Percentiles rank a stretch among this genome's conserved stretches.
phyloP scores from a whole-genome alignment of 176 grass and related monocot genomes.

The Hyparrhenia diplandra region DNA sequence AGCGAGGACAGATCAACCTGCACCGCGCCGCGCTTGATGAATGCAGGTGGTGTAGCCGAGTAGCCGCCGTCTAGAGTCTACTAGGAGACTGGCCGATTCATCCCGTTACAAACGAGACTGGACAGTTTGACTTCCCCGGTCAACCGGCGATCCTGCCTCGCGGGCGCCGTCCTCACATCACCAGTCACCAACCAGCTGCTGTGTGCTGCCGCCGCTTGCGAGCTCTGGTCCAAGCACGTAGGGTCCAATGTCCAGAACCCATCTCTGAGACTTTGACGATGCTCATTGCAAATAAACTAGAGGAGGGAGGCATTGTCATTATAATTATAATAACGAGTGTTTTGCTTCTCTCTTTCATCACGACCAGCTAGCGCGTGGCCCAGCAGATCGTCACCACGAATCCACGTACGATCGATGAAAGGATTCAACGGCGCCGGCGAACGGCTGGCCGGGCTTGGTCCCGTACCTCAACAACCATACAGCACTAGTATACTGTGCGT shows the following conservation, averaged over 20 bases:
- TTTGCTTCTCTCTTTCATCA: background rate
- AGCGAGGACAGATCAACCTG: background rate
- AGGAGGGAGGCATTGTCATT: no score
- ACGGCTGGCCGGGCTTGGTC: no score
- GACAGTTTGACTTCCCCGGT: background rate
- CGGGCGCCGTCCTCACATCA: background rate
- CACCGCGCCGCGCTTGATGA: background rate
- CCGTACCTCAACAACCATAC: no score
- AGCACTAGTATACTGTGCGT: no score
- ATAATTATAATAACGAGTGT: no score
- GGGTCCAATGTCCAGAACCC: background rate
- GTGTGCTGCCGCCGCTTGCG: background rate
- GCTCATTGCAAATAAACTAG: no score
- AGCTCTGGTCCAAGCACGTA: background rate
- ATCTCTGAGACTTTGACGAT: constrained; percentile 21
- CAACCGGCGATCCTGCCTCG: background rate
- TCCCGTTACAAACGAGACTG: no score
- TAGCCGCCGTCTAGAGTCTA: background rate
- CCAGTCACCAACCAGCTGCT: background rate
- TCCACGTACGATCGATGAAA: no score
- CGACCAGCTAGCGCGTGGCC: no score
- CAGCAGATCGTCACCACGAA: background rate
- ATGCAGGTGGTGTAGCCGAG: background rate
- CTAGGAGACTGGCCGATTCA: background rate
- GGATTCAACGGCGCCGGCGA: no score